Evolutionary conservation across 331 rosid species (phyloP), one percentile per base, ranked within the genome.

Genomic region (Quercus tomentella): DNA sequence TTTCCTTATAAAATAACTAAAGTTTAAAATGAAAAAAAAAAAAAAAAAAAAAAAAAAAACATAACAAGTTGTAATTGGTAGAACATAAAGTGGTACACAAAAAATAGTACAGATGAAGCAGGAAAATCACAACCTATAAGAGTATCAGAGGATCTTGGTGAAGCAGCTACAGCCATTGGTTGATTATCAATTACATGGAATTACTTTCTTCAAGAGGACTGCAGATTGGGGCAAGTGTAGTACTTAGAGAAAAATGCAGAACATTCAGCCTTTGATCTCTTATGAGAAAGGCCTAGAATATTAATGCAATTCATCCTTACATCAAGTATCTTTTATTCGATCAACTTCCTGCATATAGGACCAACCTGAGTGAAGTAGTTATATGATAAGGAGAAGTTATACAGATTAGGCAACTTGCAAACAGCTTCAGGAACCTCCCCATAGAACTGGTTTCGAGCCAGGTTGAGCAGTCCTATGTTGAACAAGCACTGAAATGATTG

Each of bases 71-170:
- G 12, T 41, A 1, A 41, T 41, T 41, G 3, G 12, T 41, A 12
- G 3, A 8, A 41, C 12, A 41, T 41, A 41, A 8, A 41, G 11
- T 41, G 12, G 1, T 41, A 41, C 1, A 8, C 12, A 41, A 41
- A 41, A 41, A 41, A 9, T 41, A 41, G 12, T 8, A 2, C 3
- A 2, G 0, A 41, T 35, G 2, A 15, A 10, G 31, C 16, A 8
- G 5, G 31, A 60, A 60, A 65, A 76, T 87, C 87, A 84, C 78
- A 67, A 67, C 12, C 87, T 72, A 25, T 84, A 10, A 91, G 90
- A 33, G 92, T 66, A 1, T 76, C 88, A 73, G 91, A 92, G 20
- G 92, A 85, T 4, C 89, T 81, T 14, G 92, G 88, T 2, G 75
- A 22, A 6, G 88, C 4, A 1, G 91, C 79, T 54, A 77, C 31